Percentiles rank a stretch among this genome's conserved stretches.
These are phyloP conservation scores for Zoysia pacifica DNA, from an alignment of 176 grass and related monocot genomes.

Conservation along the genomic window DNA sequence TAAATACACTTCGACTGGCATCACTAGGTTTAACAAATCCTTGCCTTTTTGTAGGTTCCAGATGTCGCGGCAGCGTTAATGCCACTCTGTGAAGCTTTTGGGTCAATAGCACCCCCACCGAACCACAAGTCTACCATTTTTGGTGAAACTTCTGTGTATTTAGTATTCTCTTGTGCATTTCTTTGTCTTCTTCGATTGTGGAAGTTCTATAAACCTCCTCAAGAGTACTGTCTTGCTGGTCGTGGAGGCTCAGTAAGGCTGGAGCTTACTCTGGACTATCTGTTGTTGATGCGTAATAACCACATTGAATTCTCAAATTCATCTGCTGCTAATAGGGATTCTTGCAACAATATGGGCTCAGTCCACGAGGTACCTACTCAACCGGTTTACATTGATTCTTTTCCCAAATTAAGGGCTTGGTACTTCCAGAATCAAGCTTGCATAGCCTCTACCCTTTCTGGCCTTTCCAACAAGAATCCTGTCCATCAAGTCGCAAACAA, in stretches of 20 bases:
- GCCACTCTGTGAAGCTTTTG: conserved; percentile 97
- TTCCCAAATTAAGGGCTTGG: conserved; percentile 91
- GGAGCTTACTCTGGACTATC: conserved; percentile 89
- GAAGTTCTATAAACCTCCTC: conserved; percentile 95
- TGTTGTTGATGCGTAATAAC: conserved; percentile 84
- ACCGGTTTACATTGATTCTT: conserved; percentile 88
- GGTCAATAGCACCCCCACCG: conserved; percentile 70
- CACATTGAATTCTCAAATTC: conserved; percentile 56
- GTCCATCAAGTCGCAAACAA: conserved; percentile 93
- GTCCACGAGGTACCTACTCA: conserved; percentile 50
- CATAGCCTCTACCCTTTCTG: conserved; percentile 94
- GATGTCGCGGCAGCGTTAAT: conserved; percentile 88
- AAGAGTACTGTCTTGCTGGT: conserved; percentile 73
- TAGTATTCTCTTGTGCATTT: conserved; percentile 94
- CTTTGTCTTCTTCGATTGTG: conserved; percentile 93
- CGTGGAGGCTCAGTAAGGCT: conserved; percentile 72
- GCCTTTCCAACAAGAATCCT: conserved; percentile 78
- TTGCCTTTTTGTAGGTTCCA: conserved; percentile 65
- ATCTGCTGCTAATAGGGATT: conserved; percentile 47
- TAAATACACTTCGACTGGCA: neutral
- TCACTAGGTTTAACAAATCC: conserved; percentile 29
- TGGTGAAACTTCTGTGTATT: conserved; percentile 83
- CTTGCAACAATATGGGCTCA: conserved; percentile 35
- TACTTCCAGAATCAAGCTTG: conserved; percentile 98
- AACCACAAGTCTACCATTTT: conserved; percentile 62